A percentile compares a stretch with the other conserved stretches of the same genome.
Conservation (phyloP, 345 rosid species). For the Trapa incisa region DNA sequence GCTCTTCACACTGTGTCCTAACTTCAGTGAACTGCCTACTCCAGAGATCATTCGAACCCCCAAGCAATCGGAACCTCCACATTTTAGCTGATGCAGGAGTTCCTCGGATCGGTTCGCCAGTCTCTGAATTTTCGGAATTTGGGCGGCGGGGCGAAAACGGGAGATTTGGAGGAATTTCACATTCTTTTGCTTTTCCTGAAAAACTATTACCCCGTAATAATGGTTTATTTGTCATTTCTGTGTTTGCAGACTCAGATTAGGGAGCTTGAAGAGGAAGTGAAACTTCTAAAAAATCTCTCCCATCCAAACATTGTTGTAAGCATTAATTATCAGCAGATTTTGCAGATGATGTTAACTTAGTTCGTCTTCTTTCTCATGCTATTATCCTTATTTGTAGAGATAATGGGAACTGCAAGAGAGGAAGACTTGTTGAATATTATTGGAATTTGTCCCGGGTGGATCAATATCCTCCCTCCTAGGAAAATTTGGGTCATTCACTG, state of each 20-base stretch:
- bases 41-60: not conserved
- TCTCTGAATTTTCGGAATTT: slow-evolving; percentile 56
- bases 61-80: not conserved
- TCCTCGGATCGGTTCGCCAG: slow-evolving; percentile 81
- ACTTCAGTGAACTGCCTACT: slow-evolving; percentile 12
- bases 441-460: slow-evolving; percentile 91
- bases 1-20: slow-evolving; percentile 6
- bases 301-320: slow-evolving; percentile 91
- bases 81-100: slow-evolving; percentile 44
- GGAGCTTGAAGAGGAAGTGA: slow-evolving; percentile 96
- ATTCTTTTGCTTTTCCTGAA: too few relatives aligned
- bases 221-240: not conserved
- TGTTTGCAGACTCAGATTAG: slow-evolving; percentile 55
- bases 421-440: slow-evolving; percentile 64
- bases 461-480: slow-evolving; percentile 91
- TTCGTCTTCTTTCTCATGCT: not conserved
- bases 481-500: slow-evolving; percentile 86
- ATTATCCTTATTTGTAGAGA: slow-evolving; percentile 31
- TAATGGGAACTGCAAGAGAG: slow-evolving; percentile 92
- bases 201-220: slow-evolving; percentile 1
- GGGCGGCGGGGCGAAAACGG: slow-evolving; percentile 31
- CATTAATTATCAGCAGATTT: not conserved
- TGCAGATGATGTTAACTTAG: not conserved
- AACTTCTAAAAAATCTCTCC: slow-evolving; percentile 78
- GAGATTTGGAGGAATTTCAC: slow-evolving; percentile 16